Evolutionary conservation across 345 rosid species (phyloP).

Genomic region (Syzygium grande): DNA sequence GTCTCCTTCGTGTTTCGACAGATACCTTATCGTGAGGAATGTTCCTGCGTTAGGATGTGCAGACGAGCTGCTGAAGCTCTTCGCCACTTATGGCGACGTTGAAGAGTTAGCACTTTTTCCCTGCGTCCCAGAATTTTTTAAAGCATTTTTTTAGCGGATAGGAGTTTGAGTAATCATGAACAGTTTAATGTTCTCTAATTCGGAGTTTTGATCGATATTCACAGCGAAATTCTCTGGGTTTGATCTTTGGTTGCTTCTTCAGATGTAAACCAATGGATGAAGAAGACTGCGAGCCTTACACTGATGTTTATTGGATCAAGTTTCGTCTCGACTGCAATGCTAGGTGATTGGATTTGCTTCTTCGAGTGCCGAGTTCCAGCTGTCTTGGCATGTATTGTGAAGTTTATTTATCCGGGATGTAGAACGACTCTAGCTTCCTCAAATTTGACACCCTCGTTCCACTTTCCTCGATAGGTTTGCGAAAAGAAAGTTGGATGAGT

Average conservation of each 20-base stretch:
- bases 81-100: slow-evolving; percentile 64
- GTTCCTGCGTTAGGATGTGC: slow-evolving; percentile 95
- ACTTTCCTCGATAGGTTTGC: slow-evolving; percentile 47
- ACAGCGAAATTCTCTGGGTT: not conserved
- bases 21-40: slow-evolving; percentile 77
- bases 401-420: not conserved
- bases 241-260: not conserved
- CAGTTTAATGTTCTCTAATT: not conserved
- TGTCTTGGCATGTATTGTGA: not conserved
- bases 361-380: not conserved
- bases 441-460: not conserved
- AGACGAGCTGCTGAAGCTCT: slow-evolving; percentile 64
- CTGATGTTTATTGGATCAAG: slow-evolving; percentile 84
- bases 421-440: not conserved
- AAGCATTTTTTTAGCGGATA: not conserved
- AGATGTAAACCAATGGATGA: slow-evolving; percentile 93
- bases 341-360: slow-evolving; percentile 30
- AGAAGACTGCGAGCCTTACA: slow-evolving; percentile 69
- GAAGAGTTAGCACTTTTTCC: slow-evolving; percentile 54
- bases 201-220: not conserved
- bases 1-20: slow-evolving; percentile 1
- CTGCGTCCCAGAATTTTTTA: not conserved
- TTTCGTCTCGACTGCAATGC: slow-evolving; percentile 59
- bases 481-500: slow-evolving; percentile 81
- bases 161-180: not conserved